Percentiles rank a stretch among this genome's conserved stretches.
These are phyloP conservation scores for Leptographium procerum DNA, from an alignment of 2,329 filamentous ascomycete species.

Conservation along the genomic window DNA sequence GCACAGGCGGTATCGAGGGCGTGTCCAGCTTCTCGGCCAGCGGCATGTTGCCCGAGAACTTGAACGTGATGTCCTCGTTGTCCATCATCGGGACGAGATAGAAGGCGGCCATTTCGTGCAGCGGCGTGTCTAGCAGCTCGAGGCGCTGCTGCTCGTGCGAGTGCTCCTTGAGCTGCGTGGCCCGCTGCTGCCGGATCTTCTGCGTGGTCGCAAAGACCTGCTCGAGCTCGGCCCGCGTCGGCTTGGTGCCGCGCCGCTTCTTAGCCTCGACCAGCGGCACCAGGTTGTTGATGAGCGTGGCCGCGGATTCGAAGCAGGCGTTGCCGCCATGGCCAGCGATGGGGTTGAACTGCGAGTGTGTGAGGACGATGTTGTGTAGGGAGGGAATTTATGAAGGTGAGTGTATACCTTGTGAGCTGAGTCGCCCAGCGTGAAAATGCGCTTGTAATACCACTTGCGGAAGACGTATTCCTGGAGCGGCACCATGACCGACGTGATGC, in stretches of 20 bases:
- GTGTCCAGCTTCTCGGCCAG: constrained; percentile 5
- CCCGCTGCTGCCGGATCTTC: not conserved
- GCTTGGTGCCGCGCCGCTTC: not conserved
- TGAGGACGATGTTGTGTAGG: not conserved
- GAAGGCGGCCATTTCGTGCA: not conserved
- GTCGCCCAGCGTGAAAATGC: constrained; percentile 22
- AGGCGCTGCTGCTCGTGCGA: constrained; percentile 10
- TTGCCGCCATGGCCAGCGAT: constrained; percentile 17
- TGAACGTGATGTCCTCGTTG: constrained; percentile 6
- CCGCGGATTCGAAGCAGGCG: constrained; percentile 16
- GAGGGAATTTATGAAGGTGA: not conserved
- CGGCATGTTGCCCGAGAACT: constrained; percentile 7
- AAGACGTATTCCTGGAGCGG: constrained; percentile 22
- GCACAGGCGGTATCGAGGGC: not conserved
- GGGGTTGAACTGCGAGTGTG: constrained; percentile 12
- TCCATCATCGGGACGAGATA: constrained; percentile 1
- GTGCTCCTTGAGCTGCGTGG: not conserved
- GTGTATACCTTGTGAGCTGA: constrained; percentile 22
- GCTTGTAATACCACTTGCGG: constrained; percentile 21
- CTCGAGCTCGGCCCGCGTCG: constrained; percentile 2
- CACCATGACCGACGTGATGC: constrained; percentile 18
- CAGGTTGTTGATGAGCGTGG: constrained; percentile 13
- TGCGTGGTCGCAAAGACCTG: constrained; percentile 5
- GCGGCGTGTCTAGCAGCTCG: constrained; percentile 6
- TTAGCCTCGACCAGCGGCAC: not conserved